Conservation (phyloP, 306 rosid species). For the Inga oerstediana region DNA sequence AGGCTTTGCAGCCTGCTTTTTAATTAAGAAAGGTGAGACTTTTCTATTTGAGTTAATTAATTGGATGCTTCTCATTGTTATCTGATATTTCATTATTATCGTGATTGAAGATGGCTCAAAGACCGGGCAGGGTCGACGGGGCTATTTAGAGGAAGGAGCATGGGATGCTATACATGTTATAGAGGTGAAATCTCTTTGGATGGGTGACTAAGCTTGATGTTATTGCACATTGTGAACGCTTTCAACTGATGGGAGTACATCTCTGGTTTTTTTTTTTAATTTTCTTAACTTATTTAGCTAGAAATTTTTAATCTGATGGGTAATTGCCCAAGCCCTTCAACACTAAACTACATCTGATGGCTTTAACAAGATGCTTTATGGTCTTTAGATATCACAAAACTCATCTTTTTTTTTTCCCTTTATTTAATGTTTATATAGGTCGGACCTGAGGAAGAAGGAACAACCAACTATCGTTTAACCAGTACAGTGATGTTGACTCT, state of each 20-base stretch:
- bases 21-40: constrained; percentile 84
- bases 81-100: constrained; percentile 41
- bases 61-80: constrained; percentile 22
- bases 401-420: not conserved
- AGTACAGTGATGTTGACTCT: constrained; percentile 93
- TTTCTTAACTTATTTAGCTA: constrained; percentile 10
- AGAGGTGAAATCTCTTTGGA: constrained; percentile 58
- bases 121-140: constrained; percentile 94
- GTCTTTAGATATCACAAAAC: constrained; percentile 18
- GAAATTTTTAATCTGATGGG: not conserved
- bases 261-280: not conserved
- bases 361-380: not conserved
- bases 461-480: constrained; percentile 75
- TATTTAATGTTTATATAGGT: constrained; percentile 48
- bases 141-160: constrained; percentile 92
- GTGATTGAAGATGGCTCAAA: constrained; percentile 85
- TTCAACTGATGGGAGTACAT: constrained; percentile 18
- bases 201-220: constrained; percentile 13
- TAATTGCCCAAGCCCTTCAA: not conserved
- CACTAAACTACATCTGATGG: not conserved
- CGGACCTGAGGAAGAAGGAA: constrained; percentile 89
- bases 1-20: constrained; percentile 84
- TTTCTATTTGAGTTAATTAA: constrained; percentile 24
- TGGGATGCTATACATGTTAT: constrained; percentile 99
- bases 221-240: constrained; percentile 1